Percentiles rank a stretch among this genome's conserved stretches.
phyloP scores from a whole-genome alignment of 116 monocot species.

The Trichopus zeylanicus region DNA sequence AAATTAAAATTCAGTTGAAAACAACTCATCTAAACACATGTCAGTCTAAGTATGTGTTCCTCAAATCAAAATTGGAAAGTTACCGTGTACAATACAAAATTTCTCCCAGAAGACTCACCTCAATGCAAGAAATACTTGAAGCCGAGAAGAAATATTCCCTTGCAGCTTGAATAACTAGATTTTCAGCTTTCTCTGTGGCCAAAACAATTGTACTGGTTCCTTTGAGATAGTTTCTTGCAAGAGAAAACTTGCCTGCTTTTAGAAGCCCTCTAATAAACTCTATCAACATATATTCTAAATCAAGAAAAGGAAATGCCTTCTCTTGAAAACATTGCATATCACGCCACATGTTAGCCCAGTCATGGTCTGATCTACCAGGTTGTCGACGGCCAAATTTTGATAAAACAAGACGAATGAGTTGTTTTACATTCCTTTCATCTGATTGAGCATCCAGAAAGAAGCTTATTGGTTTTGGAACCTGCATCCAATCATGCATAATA shows the following conservation, averaged over 20 bases:
- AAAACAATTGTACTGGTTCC: conserved; percentile 51
- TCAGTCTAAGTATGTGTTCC: too few species aligned
- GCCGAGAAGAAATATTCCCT: conserved; percentile 95
- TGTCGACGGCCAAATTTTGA: conserved; percentile 89
- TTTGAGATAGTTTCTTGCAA: conserved; percentile 88
- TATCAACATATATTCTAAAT: conserved; percentile 69
- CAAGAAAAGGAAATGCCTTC: conserved; percentile 85
- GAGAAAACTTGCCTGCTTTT: conserved; percentile 91
- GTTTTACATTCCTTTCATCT: conserved; percentile 82
- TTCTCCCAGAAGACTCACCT: conserved; percentile 28
- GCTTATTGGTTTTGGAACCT: conserved; percentile 90
- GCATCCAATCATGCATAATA: conserved; percentile 6
- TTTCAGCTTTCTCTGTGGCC: conserved; percentile 71
- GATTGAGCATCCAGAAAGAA: conserved; percentile 53
- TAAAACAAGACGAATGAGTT: conserved; percentile 75
- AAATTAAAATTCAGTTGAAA: not conserved
- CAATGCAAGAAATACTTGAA: conserved; percentile 64
- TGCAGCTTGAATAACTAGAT: conserved; percentile 83
- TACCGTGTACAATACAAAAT: not conserved
- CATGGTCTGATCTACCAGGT: conserved; percentile 64
- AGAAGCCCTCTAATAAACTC: conserved; percentile 88
- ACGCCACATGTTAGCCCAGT: conserved; percentile 88
- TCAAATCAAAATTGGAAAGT: not conserved
- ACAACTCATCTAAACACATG: too few species aligned
- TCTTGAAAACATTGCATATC: conserved; percentile 83